Base-by-base conservation (phyloP, 805 yeast species). In the Tetrapisispora phaffii region DNA sequence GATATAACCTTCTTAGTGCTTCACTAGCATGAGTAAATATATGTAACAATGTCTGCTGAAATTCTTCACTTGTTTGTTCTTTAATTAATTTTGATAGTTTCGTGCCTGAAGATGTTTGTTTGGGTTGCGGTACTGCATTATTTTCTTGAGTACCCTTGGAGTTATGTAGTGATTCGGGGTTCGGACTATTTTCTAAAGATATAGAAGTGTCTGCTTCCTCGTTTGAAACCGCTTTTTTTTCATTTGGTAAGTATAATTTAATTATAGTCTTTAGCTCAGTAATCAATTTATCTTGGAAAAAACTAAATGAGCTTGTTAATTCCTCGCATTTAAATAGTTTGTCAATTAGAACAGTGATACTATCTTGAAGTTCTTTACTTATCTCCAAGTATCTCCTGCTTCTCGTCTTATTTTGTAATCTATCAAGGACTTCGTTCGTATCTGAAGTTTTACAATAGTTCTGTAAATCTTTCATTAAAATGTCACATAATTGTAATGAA, bases 191-290 rank as follows among this genome's bases (percentile, higher is more conserved):
- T 15, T 23, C 44, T 19, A 12, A 16, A 15, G 38, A 33, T 2
- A 34, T 26, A 26, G 41, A 38, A 5, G 40, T 20, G n/a, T 34
- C 21, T 13, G 24, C 21, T 7, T 24, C 28, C 19, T 21, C 29
- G 4, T 2, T 17, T 7, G 15, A 24, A 7, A 19, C 34, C n/a
- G 7, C 41, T 16, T 29, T n/a, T 4, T 31, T 47, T 49, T 65
- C 77, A 37, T 62, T 70, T 0, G 95, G 96, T 42, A 88, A 59
- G 51, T 76, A 69, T 4, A 66, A 66, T 48, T 85, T 76, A 33
- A 89, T 85, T 15, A 87, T 76, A 13, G 74, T 72, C 60, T 87
- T 87, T 44, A 86, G 71, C 53, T 88, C 95, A 1, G 72, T 67
- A 12, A 80, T 68, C n/a, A 85, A 76, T 17, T 71, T 71, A 21